Evolutionary conservation across 371 early-diverging fungal species (phyloP).

Genomic region (Rhizomucor miehei): DNA sequence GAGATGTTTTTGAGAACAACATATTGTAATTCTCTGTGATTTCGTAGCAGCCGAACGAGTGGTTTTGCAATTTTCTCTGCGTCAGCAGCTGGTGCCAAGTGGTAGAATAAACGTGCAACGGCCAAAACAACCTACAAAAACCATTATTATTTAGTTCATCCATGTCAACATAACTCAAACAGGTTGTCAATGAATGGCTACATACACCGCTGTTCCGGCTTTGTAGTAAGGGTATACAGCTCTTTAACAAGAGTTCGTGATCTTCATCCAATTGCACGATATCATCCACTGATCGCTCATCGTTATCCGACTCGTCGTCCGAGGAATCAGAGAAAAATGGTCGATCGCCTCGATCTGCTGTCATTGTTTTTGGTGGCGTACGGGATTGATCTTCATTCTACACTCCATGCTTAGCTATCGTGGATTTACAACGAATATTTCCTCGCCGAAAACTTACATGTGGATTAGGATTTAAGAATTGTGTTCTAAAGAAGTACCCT

Average conservation of each 20-base stretch:
- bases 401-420: too few species aligned
- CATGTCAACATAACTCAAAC: neutral
- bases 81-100: slow-evolving; percentile 68
- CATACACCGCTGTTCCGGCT: slow-evolving; percentile 83
- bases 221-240: slow-evolving; percentile 75
- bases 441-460: slow-evolving; percentile 19
- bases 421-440: neutral
- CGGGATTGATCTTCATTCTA: slow-evolving; percentile 38
- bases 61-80: slow-evolving; percentile 67
- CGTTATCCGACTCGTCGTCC: slow-evolving; percentile 17
- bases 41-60: slow-evolving; percentile 72
- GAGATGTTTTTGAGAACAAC: slow-evolving; percentile 78
- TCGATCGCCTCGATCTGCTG: slow-evolving; percentile 16
- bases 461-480: slow-evolving; percentile 62
- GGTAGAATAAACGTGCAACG: slow-evolving; percentile 69
- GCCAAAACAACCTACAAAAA: slow-evolving; percentile 71
- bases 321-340: slow-evolving; percentile 43
- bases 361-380: slow-evolving; percentile 22
- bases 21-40: slow-evolving; percentile 74
- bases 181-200: neutral
- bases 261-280: slow-evolving; percentile 64
- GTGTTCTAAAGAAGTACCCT: slow-evolving; percentile 45
- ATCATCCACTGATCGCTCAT: slow-evolving; percentile 28
- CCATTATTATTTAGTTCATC: too few species aligned
- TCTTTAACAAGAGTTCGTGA: slow-evolving; percentile 68